Base-by-base conservation (phyloP, 257 asterid species). In the Penstemon davidsonii region DNA sequence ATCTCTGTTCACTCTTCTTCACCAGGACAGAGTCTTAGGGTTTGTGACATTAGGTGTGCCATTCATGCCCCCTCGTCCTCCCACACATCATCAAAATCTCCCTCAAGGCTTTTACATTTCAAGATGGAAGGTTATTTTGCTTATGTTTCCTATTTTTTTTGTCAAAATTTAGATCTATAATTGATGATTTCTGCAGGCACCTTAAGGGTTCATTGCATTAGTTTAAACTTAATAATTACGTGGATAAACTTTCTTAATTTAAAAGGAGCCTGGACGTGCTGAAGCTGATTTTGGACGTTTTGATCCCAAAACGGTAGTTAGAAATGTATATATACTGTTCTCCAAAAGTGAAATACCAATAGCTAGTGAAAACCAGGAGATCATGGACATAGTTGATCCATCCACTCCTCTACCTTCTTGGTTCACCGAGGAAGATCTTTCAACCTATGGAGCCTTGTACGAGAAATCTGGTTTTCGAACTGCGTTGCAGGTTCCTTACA, bases 211-310 rank as follows among this genome's bases (percentile, higher is more conserved):
- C 33, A 25, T 25, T 25, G 33, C 33, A 25, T 25, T 25, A 25
- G 2, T 2, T 25, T 25, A 0, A 25, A 15, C 18, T 15, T 15
- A 15, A 15, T 15, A 15, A 15, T 15, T 15, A 15, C 0, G 18
- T 15, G 18, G 18, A 15, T 15, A 15, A 15, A 15, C 18, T 15
- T 15, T 15, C 18, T 15, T 15, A 15, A 2, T 25, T 25, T 25
- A 25, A 6, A 77, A 90, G 97, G 89, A 84, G 58, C 85, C 95
- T 13, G 96, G 92, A 13, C 85, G 96, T 11, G 96, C 96, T 57
- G 97, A 86, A 75, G 88, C 95, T 64, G 95, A 90, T 79, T 90
- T 90, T 69, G 88, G 84, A 11, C 92, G 92, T 2, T 50, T 88
- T 64, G 92, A 88, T 70, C 83, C 92, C 46, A 85, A 82, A 77